phyloP scores from a whole-genome alignment of 108 stramenopile species.

The Cyclotella distinguenda region DNA sequence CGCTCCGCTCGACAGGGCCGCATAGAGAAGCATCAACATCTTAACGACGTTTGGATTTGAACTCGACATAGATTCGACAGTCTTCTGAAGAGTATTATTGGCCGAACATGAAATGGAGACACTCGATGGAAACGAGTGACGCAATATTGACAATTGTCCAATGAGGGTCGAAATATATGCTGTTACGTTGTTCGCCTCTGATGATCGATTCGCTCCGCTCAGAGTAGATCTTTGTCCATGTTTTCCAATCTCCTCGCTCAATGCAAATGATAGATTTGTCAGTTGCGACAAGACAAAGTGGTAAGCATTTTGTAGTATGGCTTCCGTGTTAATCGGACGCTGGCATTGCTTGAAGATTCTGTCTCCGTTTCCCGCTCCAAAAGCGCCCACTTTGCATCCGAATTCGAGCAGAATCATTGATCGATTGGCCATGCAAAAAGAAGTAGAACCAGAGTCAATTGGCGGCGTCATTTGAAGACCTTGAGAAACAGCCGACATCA shows the following conservation, averaged over 20 bases:
- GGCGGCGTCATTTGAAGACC: constrained; percentile 50
- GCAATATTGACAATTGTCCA: constrained; percentile 49
- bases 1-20: constrained; percentile 70
- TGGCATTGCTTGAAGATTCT: constrained; percentile 61
- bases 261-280: constrained; percentile 20
- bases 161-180: constrained; percentile 50
- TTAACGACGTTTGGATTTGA: constrained; percentile 16
- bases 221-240: constrained; percentile 4
- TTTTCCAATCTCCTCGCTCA: neutral
- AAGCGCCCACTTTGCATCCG: constrained; percentile 63
- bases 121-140: constrained; percentile 67
- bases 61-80: neutral
- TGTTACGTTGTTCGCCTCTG: constrained; percentile 35
- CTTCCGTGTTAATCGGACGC: constrained; percentile 75
- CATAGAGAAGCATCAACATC: constrained; percentile 51
- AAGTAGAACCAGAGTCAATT: constrained; percentile 20
- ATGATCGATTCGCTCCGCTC: constrained; percentile 47
- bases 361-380: constrained; percentile 84
- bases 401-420: constrained; percentile 68
- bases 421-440: constrained; percentile 26
- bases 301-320: constrained; percentile 56
- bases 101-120: constrained; percentile 43
- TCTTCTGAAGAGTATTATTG: constrained; percentile 38
- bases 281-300: constrained; percentile 64
- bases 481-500: constrained; percentile 84